Evolutionary conservation across 257 asterid species (phyloP), one percentile per base, ranked within the genome.

Genomic region (Nemophila menziesii): DNA sequence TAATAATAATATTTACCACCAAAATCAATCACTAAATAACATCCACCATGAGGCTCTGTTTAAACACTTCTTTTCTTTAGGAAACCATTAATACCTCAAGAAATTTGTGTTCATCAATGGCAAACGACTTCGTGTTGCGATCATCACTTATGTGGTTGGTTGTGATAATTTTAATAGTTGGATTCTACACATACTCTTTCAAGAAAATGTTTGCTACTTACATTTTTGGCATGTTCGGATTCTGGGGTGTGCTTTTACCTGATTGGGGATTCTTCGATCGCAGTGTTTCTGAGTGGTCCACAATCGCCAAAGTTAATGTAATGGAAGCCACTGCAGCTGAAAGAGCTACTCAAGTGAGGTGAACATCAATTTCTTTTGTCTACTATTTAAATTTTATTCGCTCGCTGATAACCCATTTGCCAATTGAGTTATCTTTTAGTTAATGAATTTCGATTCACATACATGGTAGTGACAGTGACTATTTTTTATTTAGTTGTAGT

Each of bases 261-360:
- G 86, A 78, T 20, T 75, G 83, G 90, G 65, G 69, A 24, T 74
- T 63, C 68, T 70, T 78, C 54, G 73, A 78, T 23, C 83, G 80
- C 49, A 59, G 62, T 7, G 26, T 82, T 22, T 62, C 75, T 4
- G 70, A 52, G 11, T 78, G 93, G 93, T 42, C 68, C 71, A 58
- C 62, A 4, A 63, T 75, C 15, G 52, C 72, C 42, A 29, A 66
- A 15, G 56, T 52, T n/a, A 48, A 51, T 7, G 17, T 13, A n/a
- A 2, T 40, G 17, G 44, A 26, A 2, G 16, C 58, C 48, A 37
- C 62, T 44, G 15, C 42, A 26, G 41, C 51, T 12, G 14, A 27
- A 44, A 41, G 19, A n/a, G 15, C 49, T 27, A 0, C 48, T 33
- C 44, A 59, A 6, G 22, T 13, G 8, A 69, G 80, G 74, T 66